Base-by-base conservation (phyloP, 768 basidiomycete species). In the Lentinula raphanica region DNA sequence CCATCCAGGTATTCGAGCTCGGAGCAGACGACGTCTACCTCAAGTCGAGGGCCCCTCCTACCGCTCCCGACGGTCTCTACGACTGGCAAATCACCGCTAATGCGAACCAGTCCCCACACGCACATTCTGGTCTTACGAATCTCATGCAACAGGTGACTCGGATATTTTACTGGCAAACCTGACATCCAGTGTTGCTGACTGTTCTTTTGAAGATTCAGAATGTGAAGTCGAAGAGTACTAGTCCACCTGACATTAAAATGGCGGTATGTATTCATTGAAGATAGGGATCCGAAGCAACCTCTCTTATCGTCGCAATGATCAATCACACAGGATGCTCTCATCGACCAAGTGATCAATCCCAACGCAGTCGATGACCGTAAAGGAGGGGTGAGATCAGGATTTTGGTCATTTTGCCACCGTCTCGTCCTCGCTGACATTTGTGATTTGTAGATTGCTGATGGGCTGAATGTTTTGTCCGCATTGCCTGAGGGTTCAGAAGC, bases 321-420 rank as follows among this genome's bases (percentile, higher is more conserved):
- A 5, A 4, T 12, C 15, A 38, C 21, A 17, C 46, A 75, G 72
- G 60, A 59, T 44, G 72, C 72, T 5, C 67, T 74, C 54, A 17
- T 68, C 11, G 71, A 75, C 40, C 54, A 63, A 2, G 58, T 63
- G 3, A 54, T 60, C 12, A 63, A 74, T 50, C 72, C 74, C 17
- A 64, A 70, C 21, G 72, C 74, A 9, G 65, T 78, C n/a, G 74
- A 80, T 59, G 79, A 80, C 61, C 72, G 79, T 19, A 70, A 74
- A 46, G 66, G 66, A 49, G 68, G 65, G 15, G 72, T 72, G 31
- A 54, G 67, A 58, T 25, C 31, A 17, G 21, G 39, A 35, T 38
- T 6, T 15, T 38, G 13, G 3, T 19, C 25, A 5, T 7, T 27
- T 27, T 23, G n/a, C n/a, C n/a, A n/a, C n/a, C n/a, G n/a, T n/a